Evolutionary conservation across 352 stramenopile species (phyloP).

Genomic region (Globisporangium acanthophoron): DNA sequence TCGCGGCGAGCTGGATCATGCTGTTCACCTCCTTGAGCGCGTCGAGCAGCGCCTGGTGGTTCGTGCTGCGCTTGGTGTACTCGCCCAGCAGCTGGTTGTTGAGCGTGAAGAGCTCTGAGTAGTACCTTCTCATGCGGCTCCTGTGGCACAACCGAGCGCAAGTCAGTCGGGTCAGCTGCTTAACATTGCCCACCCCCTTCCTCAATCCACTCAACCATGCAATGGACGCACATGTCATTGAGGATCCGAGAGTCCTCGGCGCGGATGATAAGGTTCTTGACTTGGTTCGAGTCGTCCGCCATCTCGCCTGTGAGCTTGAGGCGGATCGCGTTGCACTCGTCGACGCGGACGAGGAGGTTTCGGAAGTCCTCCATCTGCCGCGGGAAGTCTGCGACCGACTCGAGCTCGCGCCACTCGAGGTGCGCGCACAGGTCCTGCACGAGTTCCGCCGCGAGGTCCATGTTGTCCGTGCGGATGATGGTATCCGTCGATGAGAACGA

Average conservation of each 20-base stretch:
- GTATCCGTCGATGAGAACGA: conserved; percentile 50
- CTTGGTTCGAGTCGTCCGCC: conserved; percentile 88
- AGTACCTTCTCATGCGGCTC: conserved; percentile 76
- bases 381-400: conserved; percentile 84
- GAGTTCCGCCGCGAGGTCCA: conserved; percentile 82
- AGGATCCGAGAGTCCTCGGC: conserved; percentile 91
- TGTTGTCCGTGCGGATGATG: conserved; percentile 73
- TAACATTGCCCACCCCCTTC: background rate
- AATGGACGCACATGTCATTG: conserved; percentile 81
- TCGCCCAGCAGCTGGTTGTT: conserved; percentile 90
- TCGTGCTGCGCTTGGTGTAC: conserved; percentile 91
- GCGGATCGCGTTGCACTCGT: conserved; percentile 85
- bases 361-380: conserved; percentile 84
- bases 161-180: background rate
- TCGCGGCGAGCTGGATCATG: conserved; percentile 88
- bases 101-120: conserved; percentile 88
- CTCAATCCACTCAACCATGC: background rate
- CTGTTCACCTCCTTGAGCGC: conserved; percentile 90
- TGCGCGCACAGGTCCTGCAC: conserved; percentile 85
- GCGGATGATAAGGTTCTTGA: conserved; percentile 89
- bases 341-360: conserved; percentile 64
- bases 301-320: conserved; percentile 91
- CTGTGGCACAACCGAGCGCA: background rate
- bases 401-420: conserved; percentile 83
- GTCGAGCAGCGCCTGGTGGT: conserved; percentile 88